Percentiles rank a stretch among this genome's conserved stretches.
These are phyloP conservation scores for Microbotryum scabiosae DNA, from an alignment of 1,284 basidiomycete genomes.

Conservation along the genomic window DNA sequence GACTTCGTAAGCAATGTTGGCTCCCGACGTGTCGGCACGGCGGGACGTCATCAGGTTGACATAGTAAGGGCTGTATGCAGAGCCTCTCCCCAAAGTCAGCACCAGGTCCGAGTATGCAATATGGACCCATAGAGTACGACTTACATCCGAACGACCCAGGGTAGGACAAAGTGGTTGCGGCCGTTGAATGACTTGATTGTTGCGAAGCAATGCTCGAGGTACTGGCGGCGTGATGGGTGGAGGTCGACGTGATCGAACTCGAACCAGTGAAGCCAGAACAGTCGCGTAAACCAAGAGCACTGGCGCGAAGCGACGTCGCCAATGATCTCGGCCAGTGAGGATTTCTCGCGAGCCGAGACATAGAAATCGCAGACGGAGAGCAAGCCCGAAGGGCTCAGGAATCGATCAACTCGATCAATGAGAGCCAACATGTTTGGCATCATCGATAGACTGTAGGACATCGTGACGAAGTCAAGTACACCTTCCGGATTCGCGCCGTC, in stretches of 20 bases:
- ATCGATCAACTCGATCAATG: constrained; percentile 57
- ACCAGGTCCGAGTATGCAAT: too few species aligned
- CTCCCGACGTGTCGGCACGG: constrained; percentile 49
- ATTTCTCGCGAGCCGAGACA: constrained; percentile 55
- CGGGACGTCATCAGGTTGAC: constrained; percentile 36
- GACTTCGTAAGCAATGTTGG: constrained; percentile 58
- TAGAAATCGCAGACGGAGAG: constrained; percentile 73
- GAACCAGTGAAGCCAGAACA: constrained; percentile 76
- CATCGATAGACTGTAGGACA: constrained; percentile 60
- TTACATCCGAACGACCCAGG: constrained; percentile 58
- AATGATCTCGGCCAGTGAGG: constrained; percentile 49
- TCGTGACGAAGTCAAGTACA: constrained; percentile 54
- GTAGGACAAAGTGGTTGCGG: constrained; percentile 60
- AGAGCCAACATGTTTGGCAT: constrained; percentile 24
- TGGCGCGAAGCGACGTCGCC: constrained; percentile 57
- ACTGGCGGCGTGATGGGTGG: constrained; percentile 55
- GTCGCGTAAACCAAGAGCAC: constrained; percentile 62
- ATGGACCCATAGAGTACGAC: constrained; percentile 34
- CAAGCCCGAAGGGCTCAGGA: constrained; percentile 60
- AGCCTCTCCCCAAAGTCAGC: neutral
- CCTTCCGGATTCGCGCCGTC: constrained; percentile 49
- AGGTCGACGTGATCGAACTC: constrained; percentile 68
- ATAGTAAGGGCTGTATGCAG: constrained; percentile 53
- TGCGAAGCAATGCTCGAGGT: constrained; percentile 73
- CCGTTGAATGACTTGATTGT: constrained; percentile 44